These are phyloP conservation scores for Lichtheimia hyalospora DNA, from an alignment of 371 early-diverging fungal genomes.

Conservation along the genomic window DNA sequence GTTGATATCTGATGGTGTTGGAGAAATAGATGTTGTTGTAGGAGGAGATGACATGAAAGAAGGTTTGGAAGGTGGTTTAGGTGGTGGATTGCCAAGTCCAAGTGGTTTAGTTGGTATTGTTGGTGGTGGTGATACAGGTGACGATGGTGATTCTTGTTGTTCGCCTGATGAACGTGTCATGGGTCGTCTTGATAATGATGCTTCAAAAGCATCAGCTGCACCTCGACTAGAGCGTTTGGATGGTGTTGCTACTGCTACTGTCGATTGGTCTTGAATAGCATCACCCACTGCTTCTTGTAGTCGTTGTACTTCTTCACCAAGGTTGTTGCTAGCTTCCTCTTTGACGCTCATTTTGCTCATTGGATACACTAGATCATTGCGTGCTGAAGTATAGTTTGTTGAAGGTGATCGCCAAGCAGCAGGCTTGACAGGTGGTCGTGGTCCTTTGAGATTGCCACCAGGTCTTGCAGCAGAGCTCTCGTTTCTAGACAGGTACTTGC, in stretches of 20 bases:
- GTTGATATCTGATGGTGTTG: neutral
- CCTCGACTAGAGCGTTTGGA: neutral
- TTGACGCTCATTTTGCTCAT: conserved; percentile 11
- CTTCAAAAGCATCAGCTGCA: conserved; percentile 24
- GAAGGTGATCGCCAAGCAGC: conserved; percentile 13
- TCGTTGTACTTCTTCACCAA: conserved; percentile 4
- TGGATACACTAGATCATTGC: conserved; percentile 24
- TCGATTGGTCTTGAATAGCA: conserved; percentile 3
- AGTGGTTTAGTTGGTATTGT: conserved; percentile 2
- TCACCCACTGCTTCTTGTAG: conserved; percentile 8
- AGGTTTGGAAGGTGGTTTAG: conserved; percentile 5
- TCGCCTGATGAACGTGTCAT: neutral
- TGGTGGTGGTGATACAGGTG: conserved; percentile 5
- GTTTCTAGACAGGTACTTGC: neutral
- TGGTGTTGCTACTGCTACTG: neutral
- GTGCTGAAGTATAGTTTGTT: neutral
- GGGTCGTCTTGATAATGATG: conserved; percentile 14
- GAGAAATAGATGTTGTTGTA: neutral
- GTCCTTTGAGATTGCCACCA: conserved; percentile 15
- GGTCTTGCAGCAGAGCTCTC: neutral
- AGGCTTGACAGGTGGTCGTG: conserved; percentile 20
- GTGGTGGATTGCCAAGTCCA: conserved; percentile 5
- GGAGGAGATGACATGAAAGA: neutral
- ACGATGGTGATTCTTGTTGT: conserved; percentile 3
- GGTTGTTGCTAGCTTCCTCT: neutral